Base-by-base conservation (phyloP, 2,329 filamentous ascomycete genomes). In the Paradendryphiella salina region DNA sequence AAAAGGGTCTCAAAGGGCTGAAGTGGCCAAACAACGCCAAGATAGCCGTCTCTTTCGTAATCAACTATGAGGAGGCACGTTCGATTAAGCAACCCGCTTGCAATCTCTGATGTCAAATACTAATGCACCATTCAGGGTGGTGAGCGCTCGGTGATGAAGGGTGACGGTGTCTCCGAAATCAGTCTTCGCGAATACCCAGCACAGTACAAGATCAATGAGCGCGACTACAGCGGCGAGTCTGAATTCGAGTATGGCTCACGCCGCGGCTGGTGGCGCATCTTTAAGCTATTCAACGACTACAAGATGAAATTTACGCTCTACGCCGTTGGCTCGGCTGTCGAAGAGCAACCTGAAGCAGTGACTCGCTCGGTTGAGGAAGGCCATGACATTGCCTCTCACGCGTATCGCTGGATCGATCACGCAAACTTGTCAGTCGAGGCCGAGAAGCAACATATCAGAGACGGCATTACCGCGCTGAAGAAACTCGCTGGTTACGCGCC, bases 191-290 rank as follows among this genome's bases (percentile, higher is more conserved):
- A 80, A 52, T 75, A 77, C 52, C 57, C 57, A 8, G 66, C 66
- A 5, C 58, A 59, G 9, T 63, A 70, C 6, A 63, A 64, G 11
- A 62, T 73, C 59, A 75, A 77, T 50, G 76, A 77, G 56, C 73
- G 78, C 40, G 73, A 71, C 39, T 69, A 75, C 55, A 80, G 77
- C 53, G 73, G 72, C 42, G 79, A 82, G 64, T 73, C 70, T 21
- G 79, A 81, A 54, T 82, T 78, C 54, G 79, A 82, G 47, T 82
- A 82, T 56, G 78, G 79, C 28, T 74, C 74, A 17, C 73, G 79
- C 2, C 73, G 73, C 0, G 79, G 79, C 3, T 77, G 77, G 62
- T 81, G 79, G 79, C 69, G 79, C 3, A 65, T 80, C 1, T 78
- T 80, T 61, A 68, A 75, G 14, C 61, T 80, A 46, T 80, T 81